A percentile compares a stretch with the other conserved stretches of the same genome.
Evolutionary conservation across 1,284 basidiomycete genomes (phyloP).

Genomic region (Hymenochaete sp.): DNA sequence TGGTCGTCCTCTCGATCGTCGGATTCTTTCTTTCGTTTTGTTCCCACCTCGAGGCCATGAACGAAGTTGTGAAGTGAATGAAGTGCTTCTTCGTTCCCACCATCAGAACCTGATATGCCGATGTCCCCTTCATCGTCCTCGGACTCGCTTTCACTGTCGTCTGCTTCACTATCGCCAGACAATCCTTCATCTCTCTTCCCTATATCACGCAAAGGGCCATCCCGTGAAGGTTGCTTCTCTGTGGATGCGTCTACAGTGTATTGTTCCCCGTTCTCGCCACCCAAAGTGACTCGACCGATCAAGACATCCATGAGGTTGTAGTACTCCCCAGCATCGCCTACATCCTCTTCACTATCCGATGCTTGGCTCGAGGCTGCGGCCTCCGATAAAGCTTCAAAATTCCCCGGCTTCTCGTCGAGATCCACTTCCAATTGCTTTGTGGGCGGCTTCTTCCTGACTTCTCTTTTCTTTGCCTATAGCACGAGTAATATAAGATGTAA

Average conservation of each 20-base stretch:
- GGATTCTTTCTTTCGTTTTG: constrained; percentile 64
- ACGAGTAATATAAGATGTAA: not conserved
- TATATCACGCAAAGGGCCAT: constrained; percentile 28
- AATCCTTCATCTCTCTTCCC: constrained; percentile 32
- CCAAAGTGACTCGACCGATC: constrained; percentile 56
- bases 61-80: constrained; percentile 67
- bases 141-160: constrained; percentile 40
- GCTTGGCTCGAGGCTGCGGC: not conserved
- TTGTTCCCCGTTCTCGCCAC: no score
- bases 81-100: constrained; percentile 55
- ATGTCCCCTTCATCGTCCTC: constrained; percentile 49
- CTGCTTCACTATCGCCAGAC: constrained; percentile 29
- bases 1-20: constrained; percentile 20
- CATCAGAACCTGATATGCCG: no score
- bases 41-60: constrained; percentile 53
- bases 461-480: constrained; percentile 1
- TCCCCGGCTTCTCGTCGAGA: constrained; percentile 36
- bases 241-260: constrained; percentile 28
- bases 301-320: constrained; percentile 61
- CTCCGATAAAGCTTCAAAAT: constrained; percentile 24
- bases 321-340: constrained; percentile 50
- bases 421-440: constrained; percentile 20
- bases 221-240: constrained; percentile 13
- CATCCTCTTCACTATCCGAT: constrained; percentile 39
- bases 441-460: constrained; percentile 5